Conservation (phyloP, 2,329 filamentous ascomycete genomes). For the Diaporthe batatas region DNA sequence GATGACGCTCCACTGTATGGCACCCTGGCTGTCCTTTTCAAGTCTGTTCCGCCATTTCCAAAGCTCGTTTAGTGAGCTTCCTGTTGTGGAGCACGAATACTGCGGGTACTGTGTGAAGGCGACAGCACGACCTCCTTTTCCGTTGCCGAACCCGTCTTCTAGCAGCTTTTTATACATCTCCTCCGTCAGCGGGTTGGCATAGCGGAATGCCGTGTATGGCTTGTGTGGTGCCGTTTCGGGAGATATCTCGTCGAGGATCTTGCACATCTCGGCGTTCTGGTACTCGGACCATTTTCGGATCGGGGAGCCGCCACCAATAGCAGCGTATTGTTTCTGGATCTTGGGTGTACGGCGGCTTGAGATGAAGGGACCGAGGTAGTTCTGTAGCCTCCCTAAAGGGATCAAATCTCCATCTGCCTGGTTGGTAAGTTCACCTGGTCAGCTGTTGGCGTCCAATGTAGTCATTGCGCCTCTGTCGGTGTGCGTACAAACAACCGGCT, state of each 20-base stretch:
- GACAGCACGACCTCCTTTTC: conserved; percentile 91
- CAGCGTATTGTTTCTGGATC: conserved; percentile 94
- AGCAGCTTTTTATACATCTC: conserved; percentile 89
- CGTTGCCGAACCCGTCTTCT: conserved; percentile 89
- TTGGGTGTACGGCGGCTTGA: conserved; percentile 91
- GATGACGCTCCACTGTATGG: conserved; percentile 96
- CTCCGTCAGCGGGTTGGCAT: conserved; percentile 93
- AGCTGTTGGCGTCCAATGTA: neutral
- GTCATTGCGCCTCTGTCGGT: neutral
- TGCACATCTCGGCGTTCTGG: conserved; percentile 96
- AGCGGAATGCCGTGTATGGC: conserved; percentile 97
- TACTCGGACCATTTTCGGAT: conserved; percentile 99
- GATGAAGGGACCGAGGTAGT: conserved; percentile 90
- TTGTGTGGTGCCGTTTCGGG: conserved; percentile 97
- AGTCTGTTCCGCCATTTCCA: conserved; percentile 96
- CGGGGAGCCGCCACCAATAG: conserved; percentile 96
- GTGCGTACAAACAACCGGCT: conserved; percentile 87
- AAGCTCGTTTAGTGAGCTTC: conserved; percentile 94
- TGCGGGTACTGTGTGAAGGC: conserved; percentile 99
- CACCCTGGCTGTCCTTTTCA: conserved; percentile 77
- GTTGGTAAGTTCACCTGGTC: conserved; percentile 26
- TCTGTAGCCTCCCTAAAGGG: conserved; percentile 91
- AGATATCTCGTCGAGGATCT: conserved; percentile 89
- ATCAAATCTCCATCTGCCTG: conserved; percentile 95
- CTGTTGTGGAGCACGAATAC: conserved; percentile 97